These are phyloP conservation scores for Extremus antarcticus DNA, from an alignment of 495 filamentous ascomycete species.

Conservation along the genomic window DNA sequence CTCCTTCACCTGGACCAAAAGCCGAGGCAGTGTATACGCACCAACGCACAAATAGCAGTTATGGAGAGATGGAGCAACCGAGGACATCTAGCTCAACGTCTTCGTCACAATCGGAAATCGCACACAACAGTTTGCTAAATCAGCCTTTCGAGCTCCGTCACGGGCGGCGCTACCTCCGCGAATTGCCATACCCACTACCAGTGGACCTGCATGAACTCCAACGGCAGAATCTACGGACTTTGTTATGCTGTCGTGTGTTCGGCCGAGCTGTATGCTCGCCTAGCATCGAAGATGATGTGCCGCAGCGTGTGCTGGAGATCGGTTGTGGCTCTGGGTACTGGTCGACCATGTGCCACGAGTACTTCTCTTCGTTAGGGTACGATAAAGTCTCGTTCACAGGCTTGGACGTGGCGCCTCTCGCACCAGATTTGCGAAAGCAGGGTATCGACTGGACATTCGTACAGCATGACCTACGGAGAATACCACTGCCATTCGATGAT, in stretches of 20 bases:
- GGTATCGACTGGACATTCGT: constrained; percentile 82
- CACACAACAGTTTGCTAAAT: constrained; percentile 6
- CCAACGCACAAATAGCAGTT: not conserved
- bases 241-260: constrained; percentile 70
- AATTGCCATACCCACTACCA: constrained; percentile 74
- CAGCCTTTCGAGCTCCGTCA: constrained; percentile 55
- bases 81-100: constrained; percentile 9
- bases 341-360: constrained; percentile 74
- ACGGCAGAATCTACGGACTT: constrained; percentile 72
- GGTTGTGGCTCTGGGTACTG: constrained; percentile 84
- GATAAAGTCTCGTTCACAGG: constrained; percentile 56
- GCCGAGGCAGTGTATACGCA: not conserved
- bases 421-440: constrained; percentile 58
- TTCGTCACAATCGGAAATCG: constrained; percentile 10
- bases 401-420: constrained; percentile 68
- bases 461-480: constrained; percentile 68
- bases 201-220: constrained; percentile 82
- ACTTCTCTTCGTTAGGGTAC: constrained; percentile 51
- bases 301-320: constrained; percentile 69
- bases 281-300: constrained; percentile 50
- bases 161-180: constrained; percentile 72
- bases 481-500: constrained; percentile 69
- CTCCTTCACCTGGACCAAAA: not conserved
- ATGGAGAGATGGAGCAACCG: constrained; percentile 10
- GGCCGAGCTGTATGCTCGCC: constrained; percentile 70